Percentiles rank a stretch among this genome's conserved stretches.
phyloP scores from a whole-genome alignment of 1,284 basidiomycete species.

The Malassezia sympodialis region DNA sequence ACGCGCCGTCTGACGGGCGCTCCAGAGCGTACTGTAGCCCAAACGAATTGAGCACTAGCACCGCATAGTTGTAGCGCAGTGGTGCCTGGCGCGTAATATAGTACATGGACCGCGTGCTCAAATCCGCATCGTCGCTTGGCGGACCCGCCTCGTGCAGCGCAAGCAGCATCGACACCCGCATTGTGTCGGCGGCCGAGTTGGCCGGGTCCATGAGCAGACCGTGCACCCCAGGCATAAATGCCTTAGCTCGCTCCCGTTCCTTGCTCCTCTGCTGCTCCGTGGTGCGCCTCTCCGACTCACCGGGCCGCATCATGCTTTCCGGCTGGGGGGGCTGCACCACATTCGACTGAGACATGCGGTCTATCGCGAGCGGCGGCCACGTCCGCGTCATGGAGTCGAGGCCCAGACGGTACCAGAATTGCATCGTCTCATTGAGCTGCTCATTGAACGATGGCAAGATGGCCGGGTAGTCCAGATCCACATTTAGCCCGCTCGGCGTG shows the following conservation, averaged over 20 bases:
- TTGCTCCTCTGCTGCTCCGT: neutral
- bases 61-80: constrained; percentile 40
- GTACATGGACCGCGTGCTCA: constrained; percentile 35
- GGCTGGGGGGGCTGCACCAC: neutral
- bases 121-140: constrained; percentile 29
- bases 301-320: neutral
- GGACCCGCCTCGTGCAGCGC: constrained; percentile 17
- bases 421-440: constrained; percentile 57
- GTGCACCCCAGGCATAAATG: constrained; percentile 3
- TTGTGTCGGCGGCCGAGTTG: constrained; percentile 6
- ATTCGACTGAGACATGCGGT: neutral
- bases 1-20: constrained; percentile 27
- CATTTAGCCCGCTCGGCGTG: constrained; percentile 69
- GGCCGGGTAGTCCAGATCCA: constrained; percentile 75
- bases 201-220: constrained; percentile 1
- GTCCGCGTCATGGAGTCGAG: constrained; percentile 9
- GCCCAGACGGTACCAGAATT: constrained; percentile 17
- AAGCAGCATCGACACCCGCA: constrained; percentile 10
- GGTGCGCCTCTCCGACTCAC: neutral
- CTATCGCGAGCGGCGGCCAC: neutral
- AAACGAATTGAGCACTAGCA: constrained; percentile 66
- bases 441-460: constrained; percentile 74
- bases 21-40: constrained; percentile 87
- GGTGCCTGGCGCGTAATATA: constrained; percentile 33
- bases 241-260: neutral